Percentiles rank a stretch among this genome's conserved stretches.
These are phyloP conservation scores for Verticillium isaacii DNA, from an alignment of 2,329 filamentous ascomycete genomes.

Conservation along the genomic window DNA sequence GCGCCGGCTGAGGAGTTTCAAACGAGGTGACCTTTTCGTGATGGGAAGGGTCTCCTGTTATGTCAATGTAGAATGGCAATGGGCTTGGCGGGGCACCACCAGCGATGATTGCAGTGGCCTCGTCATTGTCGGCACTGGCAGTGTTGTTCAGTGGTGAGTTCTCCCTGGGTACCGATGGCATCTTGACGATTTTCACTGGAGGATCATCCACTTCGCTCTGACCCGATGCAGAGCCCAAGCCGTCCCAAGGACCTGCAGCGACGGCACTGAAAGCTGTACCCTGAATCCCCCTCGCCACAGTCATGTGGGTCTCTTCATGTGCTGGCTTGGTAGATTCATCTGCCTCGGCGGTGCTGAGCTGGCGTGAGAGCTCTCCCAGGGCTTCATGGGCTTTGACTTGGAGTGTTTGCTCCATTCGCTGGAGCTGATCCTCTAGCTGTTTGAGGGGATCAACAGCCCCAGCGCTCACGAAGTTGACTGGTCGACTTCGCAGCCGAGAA, in stretches of 20 bases:
- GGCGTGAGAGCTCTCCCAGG: neutral
- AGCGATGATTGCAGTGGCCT: neutral
- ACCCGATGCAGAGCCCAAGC: neutral
- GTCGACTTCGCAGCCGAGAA: conserved; percentile 40
- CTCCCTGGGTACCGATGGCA: neutral
- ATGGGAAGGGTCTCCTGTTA: conserved; percentile 20
- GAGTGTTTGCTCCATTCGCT: conserved; percentile 27
- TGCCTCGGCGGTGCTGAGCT: conserved; percentile 1
- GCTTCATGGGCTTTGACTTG: conserved; percentile 2
- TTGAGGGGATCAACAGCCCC: conserved; percentile 46
- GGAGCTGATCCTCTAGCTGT: conserved; percentile 24
- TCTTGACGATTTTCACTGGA: neutral
- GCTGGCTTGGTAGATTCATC: neutral
- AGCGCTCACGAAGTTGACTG: conserved; percentile 49
- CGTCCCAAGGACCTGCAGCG: neutral
- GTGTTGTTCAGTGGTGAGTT: neutral
- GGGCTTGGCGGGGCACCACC: neutral
- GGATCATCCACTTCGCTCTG: neutral
- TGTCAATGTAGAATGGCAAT: conserved; percentile 32
- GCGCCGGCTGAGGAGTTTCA: neutral
- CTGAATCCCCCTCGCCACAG: neutral
- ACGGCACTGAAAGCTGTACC: neutral
- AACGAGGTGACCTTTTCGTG: conserved; percentile 4
- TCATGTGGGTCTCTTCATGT: neutral
- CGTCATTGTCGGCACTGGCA: neutral